Conservation (phyloP, 495 filamentous ascomycete species). For the Penicillium paradoxum region DNA sequence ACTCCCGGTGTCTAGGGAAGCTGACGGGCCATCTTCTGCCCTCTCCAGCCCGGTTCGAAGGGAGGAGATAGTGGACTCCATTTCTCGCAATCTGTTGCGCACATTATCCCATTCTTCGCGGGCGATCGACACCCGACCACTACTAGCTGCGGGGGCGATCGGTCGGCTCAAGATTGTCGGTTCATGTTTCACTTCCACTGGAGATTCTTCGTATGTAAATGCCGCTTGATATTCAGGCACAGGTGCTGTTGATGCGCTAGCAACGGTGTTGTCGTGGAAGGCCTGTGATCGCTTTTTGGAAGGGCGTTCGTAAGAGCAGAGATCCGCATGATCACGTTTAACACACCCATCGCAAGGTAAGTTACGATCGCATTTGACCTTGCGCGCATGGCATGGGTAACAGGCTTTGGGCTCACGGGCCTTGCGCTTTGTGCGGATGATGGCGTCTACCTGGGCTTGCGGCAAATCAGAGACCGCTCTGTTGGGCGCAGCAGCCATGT, state of each 20-base stretch:
- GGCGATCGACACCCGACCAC: slow-evolving; percentile 37
- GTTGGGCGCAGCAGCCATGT: slow-evolving; percentile 21
- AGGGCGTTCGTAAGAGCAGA: slow-evolving; percentile 70
- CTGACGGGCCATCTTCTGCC: slow-evolving; percentile 29
- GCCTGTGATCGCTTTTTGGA: slow-evolving; percentile 46
- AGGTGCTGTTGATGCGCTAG: slow-evolving; percentile 11
- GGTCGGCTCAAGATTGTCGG: slow-evolving; percentile 13
- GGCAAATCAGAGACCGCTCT: slow-evolving; percentile 39
- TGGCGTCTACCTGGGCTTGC: slow-evolving; percentile 46
- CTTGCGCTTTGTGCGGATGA: slow-evolving; percentile 47
- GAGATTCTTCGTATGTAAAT: slow-evolving; percentile 21
- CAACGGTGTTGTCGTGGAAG: slow-evolving; percentile 28
- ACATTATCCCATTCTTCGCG: slow-evolving; percentile 47
- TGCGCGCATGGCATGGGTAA: slow-evolving; percentile 68
- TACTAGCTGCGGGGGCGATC: slow-evolving; percentile 13
- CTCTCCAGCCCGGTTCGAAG: slow-evolving; percentile 40
- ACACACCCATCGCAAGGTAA: slow-evolving; percentile 69
- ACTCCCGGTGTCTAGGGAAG: slow-evolving; percentile 43
- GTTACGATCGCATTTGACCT: slow-evolving; percentile 72
- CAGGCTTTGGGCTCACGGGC: slow-evolving; percentile 54
- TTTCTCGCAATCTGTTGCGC: slow-evolving; percentile 36
- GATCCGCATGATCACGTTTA: slow-evolving; percentile 64
- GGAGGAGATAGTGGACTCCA: slow-evolving; percentile 40
- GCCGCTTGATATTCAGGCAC: slow-evolving; percentile 16
- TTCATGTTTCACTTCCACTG: slow-evolving; percentile 27